Conservation (phyloP, 2,329 filamentous ascomycete genomes). For the Metarhizium robertsii region DNA sequence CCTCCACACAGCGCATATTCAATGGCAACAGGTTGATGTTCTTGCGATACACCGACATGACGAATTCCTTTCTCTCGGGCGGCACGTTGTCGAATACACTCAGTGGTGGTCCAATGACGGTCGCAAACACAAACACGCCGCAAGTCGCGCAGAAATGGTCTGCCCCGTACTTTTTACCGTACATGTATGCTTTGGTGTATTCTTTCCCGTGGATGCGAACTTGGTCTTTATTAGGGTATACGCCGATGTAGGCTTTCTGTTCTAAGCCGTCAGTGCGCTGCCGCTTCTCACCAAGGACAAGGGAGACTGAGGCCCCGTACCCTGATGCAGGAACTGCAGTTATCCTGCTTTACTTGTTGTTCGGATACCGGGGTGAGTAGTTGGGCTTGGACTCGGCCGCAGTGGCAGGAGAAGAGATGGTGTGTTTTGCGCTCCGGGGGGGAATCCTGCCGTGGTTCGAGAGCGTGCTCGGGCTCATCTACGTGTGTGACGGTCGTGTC, state of each 20-base stretch:
- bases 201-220: conserved; percentile 17
- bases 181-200: conserved; percentile 16
- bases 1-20: conserved; percentile 14
- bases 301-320: conserved; percentile 7
- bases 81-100: conserved; percentile 17
- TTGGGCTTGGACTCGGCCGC: conserved; percentile 14
- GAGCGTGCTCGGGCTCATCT: background rate
- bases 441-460: background rate
- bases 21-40: conserved; percentile 18
- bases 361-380: conserved; percentile 21
- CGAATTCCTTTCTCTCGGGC: conserved; percentile 13
- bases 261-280: background rate
- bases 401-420: conserved; percentile 17
- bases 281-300: no score
- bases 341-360: conserved; percentile 31
- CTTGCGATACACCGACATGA: conserved; percentile 11
- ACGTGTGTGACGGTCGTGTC: background rate
- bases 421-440: background rate
- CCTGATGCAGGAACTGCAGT: conserved; percentile 25
- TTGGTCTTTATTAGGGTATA: conserved; percentile 18
- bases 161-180: conserved; percentile 12
- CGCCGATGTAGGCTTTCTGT: conserved; percentile 13
- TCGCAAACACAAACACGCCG: conserved; percentile 1
- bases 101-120: conserved; percentile 19
- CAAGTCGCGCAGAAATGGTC: background rate